Evolutionary conservation across 2,329 filamentous ascomycete species (phyloP).

Genomic region (Xylaria sp.): DNA sequence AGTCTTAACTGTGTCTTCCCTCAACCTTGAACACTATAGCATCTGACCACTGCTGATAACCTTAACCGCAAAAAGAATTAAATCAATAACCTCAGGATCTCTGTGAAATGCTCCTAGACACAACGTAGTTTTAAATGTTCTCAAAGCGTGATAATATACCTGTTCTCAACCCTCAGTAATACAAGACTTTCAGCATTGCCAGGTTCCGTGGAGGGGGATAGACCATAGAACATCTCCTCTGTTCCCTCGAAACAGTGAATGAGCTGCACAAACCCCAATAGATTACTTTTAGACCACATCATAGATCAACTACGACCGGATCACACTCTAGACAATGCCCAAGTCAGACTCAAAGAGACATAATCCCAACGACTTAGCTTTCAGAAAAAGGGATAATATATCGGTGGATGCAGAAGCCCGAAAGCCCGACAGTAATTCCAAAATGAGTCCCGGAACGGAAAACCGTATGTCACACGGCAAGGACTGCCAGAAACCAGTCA

Average conservation of each 20-base stretch:
- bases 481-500: too few species aligned
- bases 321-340: neutral
- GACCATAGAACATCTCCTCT: too few species aligned
- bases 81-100: neutral
- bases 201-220: too few species aligned
- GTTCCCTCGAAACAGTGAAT: neutral
- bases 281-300: neutral
- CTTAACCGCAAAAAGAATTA: neutral
- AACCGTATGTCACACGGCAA: neutral
- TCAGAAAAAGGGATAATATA: neutral
- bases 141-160: neutral
- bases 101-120: neutral
- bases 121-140: neutral
- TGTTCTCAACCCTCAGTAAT: neutral
- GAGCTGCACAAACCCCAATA: neutral
- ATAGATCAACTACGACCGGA: neutral
- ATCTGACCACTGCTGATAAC: too few species aligned
- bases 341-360: neutral
- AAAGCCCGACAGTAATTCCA: neutral
- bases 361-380: neutral
- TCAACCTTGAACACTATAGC: too few species aligned
- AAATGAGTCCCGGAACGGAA: neutral
- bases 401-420: neutral
- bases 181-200: neutral
- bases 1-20: too few species aligned